Percentiles rank a stretch among this genome's conserved stretches.
phyloP scores from a whole-genome alignment of 768 basidiomycete species.

The Tephrocybe rancida region DNA sequence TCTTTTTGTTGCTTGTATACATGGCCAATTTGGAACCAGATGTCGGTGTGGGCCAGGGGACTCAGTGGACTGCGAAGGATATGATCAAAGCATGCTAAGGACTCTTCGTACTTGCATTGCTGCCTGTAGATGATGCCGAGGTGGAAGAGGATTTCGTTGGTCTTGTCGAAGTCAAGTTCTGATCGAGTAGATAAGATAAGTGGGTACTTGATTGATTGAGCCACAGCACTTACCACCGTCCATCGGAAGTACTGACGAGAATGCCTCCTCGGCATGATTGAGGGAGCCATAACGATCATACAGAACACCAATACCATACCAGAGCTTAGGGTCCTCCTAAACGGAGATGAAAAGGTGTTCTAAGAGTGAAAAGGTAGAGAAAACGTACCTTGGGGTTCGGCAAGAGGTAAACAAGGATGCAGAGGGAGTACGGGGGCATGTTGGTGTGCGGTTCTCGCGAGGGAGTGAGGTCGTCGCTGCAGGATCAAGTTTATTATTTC shows the following conservation, averaged over 20 bases:
- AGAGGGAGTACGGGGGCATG: too few relatives aligned
- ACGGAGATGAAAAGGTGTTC: slow-evolving; percentile 10
- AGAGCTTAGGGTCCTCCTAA: slow-evolving; percentile 94
- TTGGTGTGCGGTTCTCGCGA: too few relatives aligned
- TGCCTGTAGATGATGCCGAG: slow-evolving; percentile 99
- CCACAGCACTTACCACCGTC: too few relatives aligned
- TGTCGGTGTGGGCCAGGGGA: slow-evolving; percentile 95
- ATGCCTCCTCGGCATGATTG: slow-evolving; percentile 99
- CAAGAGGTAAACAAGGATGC: slow-evolving; percentile 92
- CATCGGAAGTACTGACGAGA: slow-evolving; percentile 94
- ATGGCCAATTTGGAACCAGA: slow-evolving; percentile 99
- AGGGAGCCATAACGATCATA: slow-evolving; percentile 98
- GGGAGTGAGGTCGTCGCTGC: too few relatives aligned
- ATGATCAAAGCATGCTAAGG: slow-evolving; percentile 91
- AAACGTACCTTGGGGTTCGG: slow-evolving; percentile 88
- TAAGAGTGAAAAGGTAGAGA: slow-evolving; percentile 12
- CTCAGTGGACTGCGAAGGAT: slow-evolving; percentile 95
- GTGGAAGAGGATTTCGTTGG: slow-evolving; percentile 97
- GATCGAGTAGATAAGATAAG: slow-evolving; percentile 21
- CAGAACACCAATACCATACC: slow-evolving; percentile 99
- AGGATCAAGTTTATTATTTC: too few relatives aligned
- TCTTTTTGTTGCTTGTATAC: slow-evolving; percentile 98
- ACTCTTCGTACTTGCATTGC: slow-evolving; percentile 90
- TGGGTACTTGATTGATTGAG: too few relatives aligned
- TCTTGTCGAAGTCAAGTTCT: slow-evolving; percentile 92